phyloP scores from a whole-genome alignment of 2,329 filamentous ascomycete species.

The Aspergillus vadensis region DNA sequence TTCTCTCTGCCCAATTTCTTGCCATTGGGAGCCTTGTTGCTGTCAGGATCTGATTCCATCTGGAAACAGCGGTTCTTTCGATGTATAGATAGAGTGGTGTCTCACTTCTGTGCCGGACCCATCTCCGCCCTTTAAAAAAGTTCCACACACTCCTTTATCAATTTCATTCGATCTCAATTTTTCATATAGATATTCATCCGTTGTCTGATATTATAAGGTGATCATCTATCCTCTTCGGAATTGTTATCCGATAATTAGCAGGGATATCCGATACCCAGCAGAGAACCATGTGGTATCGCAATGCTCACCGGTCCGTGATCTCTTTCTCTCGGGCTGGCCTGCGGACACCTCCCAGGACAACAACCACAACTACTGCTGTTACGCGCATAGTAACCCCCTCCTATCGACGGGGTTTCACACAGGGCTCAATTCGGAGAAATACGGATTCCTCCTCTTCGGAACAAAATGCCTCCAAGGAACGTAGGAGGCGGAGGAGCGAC shows the following conservation, averaged over 20 bases:
- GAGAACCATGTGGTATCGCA: slow-evolving; percentile 30
- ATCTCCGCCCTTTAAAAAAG: not conserved
- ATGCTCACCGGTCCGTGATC: slow-evolving; percentile 26
- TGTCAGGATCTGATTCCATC: not conserved
- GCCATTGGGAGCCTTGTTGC: not conserved
- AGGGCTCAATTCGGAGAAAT: slow-evolving; percentile 24
- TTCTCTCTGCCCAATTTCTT: not conserved
- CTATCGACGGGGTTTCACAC: slow-evolving; percentile 28
- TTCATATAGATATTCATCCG: not conserved
- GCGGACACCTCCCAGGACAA: slow-evolving; percentile 16
- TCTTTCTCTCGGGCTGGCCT: slow-evolving; percentile 23
- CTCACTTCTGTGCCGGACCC: not conserved
- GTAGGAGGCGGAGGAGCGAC: slow-evolving; percentile 27
- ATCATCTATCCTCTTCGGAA: not conserved
- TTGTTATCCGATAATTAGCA: not conserved
- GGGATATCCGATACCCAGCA: not conserved
- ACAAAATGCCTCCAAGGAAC: slow-evolving; percentile 33
- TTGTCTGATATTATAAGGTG: not conserved
- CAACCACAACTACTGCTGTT: not conserved
- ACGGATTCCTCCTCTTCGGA: slow-evolving; percentile 34
- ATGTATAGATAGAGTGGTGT: not conserved
- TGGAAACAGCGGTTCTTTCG: not conserved
- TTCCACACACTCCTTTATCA: not conserved
- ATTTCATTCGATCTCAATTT: not conserved
- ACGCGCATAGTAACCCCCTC: slow-evolving; percentile 14